phyloP scores from a whole-genome alignment of 2,329 filamentous ascomycete species.

The Parasarocladium wereldwijsianum region DNA sequence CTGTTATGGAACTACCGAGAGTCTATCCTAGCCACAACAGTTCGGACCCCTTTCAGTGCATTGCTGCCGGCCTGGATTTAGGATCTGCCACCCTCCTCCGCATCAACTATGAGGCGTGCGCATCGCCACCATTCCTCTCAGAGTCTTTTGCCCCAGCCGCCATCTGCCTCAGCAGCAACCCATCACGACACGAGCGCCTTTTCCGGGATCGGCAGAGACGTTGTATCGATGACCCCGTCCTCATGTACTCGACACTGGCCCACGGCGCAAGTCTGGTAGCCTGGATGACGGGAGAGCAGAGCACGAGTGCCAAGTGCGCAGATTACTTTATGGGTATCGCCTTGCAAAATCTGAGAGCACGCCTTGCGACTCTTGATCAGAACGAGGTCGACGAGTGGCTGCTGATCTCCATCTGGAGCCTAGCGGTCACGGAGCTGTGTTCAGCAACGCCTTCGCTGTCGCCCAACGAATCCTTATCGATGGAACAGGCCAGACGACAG shows the following conservation, averaged over 20 bases:
- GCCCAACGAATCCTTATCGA: background rate
- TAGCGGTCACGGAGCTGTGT: slow-evolving; percentile 6
- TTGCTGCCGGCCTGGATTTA: slow-evolving; percentile 4
- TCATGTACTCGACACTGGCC: slow-evolving; percentile 8
- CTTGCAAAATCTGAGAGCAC: slow-evolving; percentile 4
- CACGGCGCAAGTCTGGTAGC: slow-evolving; percentile 6
- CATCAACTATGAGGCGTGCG: slow-evolving; percentile 3
- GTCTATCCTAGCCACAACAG: no score
- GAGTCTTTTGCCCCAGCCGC: slow-evolving; percentile 6
- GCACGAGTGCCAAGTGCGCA: background rate
- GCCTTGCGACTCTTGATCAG: background rate
- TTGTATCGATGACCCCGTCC: slow-evolving; percentile 6
- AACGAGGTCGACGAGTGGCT: slow-evolving; percentile 2
- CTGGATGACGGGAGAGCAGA: slow-evolving; percentile 5
- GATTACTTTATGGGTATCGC: slow-evolving; percentile 6
- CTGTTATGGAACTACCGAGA: no score
- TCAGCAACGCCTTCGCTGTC: slow-evolving; percentile 2
- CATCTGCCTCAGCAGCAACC: no score
- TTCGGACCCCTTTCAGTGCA: slow-evolving; percentile 7
- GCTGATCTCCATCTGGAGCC: slow-evolving; percentile 4
- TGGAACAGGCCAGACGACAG: background rate
- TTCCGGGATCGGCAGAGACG: slow-evolving; percentile 3
- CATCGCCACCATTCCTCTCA: slow-evolving; percentile 6
- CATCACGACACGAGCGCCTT: slow-evolving; percentile 5
- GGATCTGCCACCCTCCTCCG: slow-evolving; percentile 5